Evolutionary conservation across 352 stramenopile genomes (phyloP).

Genomic region (Phytophthora citricola): DNA sequence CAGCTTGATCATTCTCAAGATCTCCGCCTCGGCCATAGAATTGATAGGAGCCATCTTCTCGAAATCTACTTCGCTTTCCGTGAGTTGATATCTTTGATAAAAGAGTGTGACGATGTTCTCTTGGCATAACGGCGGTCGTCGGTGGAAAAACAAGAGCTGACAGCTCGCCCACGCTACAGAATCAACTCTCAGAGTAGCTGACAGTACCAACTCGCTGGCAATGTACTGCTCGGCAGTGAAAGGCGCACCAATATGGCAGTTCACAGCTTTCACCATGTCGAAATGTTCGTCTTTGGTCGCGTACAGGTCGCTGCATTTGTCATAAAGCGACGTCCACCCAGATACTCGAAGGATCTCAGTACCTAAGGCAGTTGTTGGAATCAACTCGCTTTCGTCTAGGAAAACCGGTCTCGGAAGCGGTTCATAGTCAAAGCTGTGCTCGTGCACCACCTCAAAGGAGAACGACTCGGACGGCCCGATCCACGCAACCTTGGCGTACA

Average conservation of each 20-base stretch:
- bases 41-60: constrained; percentile 43
- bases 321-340: constrained; percentile 47
- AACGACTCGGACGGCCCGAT: constrained; percentile 47
- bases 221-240: constrained; percentile 13
- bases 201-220: constrained; percentile 47
- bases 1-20: constrained; percentile 53
- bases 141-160: constrained; percentile 58
- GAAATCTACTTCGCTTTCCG: constrained; percentile 25
- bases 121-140: constrained; percentile 60
- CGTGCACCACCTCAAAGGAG: constrained; percentile 36
- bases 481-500: constrained; percentile 43
- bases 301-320: constrained; percentile 39
- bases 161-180: constrained; percentile 63
- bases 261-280: constrained; percentile 35
- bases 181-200: constrained; percentile 52
- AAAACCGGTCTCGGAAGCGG: constrained; percentile 26
- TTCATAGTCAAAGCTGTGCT: constrained; percentile 25
- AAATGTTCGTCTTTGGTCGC: constrained; percentile 35
- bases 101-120: constrained; percentile 65
- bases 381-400: constrained; percentile 5
- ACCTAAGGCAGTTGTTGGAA: constrained; percentile 14
- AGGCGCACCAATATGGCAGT: constrained; percentile 30
- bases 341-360: constrained; percentile 25
- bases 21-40: constrained; percentile 58
- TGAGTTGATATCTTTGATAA: constrained; percentile 46